Evolutionary conservation across 2,329 filamentous ascomycete genomes (phyloP).

Genomic region (Fusarium sp.): DNA sequence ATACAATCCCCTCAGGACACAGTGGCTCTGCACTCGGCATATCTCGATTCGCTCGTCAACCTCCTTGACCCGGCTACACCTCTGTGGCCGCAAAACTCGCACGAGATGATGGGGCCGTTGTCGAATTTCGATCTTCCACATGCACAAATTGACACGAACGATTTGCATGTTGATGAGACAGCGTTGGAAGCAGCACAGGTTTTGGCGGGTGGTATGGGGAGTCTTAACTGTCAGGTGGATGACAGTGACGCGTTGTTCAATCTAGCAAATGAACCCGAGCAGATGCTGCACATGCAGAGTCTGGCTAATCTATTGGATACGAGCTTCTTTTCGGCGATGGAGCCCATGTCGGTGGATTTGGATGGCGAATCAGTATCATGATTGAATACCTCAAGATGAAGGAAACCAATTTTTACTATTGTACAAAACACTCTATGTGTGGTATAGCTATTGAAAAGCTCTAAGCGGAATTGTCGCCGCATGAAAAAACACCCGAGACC

Average conservation of each 20-base stretch:
- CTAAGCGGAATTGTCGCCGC: background rate
- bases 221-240: background rate
- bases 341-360: background rate
- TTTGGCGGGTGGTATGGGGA: slow-evolving; percentile 5
- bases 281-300: slow-evolving; percentile 30
- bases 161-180: slow-evolving; percentile 3
- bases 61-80: background rate
- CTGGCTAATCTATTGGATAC: slow-evolving; percentile 33
- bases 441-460: background rate
- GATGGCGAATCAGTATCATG: background rate
- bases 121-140: background rate
- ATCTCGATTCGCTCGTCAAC: slow-evolving; percentile 19
- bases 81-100: background rate
- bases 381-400: background rate
- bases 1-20: slow-evolving; percentile 36
- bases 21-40: slow-evolving; percentile 10
- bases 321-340: slow-evolving; percentile 17
- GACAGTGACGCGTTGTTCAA: slow-evolving; percentile 1
- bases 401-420: background rate
- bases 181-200: slow-evolving; percentile 12
- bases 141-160: background rate
- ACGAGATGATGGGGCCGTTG: background rate
- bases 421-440: background rate
- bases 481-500: slow-evolving; percentile 1
- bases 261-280: slow-evolving; percentile 12